Evolutionary conservation across 495 filamentous ascomycete species (phyloP).

Genomic region (Talaromyces nanjingensis): DNA sequence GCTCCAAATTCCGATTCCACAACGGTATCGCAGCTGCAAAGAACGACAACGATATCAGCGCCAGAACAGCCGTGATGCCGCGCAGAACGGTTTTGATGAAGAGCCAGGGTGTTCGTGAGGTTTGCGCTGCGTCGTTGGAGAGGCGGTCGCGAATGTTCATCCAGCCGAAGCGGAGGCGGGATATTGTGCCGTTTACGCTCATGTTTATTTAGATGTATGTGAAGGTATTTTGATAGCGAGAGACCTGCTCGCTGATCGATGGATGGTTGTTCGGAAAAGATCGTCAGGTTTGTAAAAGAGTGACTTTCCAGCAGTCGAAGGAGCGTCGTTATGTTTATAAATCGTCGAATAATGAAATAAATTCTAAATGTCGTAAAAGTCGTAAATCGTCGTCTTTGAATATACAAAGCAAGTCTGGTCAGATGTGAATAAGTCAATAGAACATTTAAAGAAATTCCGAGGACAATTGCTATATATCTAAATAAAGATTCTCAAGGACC

Average conservation of each 20-base stretch:
- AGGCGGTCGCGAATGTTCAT: neutral
- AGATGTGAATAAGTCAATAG: neutral
- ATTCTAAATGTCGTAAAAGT: neutral
- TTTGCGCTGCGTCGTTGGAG: neutral
- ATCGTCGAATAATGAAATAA: neutral
- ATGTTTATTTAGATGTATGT: neutral
- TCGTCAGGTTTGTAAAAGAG: neutral
- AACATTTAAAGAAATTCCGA: neutral
- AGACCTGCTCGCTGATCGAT: neutral
- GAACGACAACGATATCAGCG: constrained; percentile 7
- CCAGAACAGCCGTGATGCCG: constrained; percentile 1
- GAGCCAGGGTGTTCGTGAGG: constrained; percentile 2
- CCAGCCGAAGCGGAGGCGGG: neutral
- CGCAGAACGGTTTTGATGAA: constrained; percentile 9
- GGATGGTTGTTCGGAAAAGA: neutral
- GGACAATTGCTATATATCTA: neutral
- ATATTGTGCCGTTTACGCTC: neutral
- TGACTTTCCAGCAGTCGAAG: neutral
- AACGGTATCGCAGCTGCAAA: constrained; percentile 10
- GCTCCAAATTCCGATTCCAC: constrained; percentile 11
- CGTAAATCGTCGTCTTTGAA: neutral
- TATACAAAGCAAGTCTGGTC: neutral
- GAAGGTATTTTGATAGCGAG: neutral
- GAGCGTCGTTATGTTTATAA: neutral
- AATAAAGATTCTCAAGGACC: neutral